These are phyloP conservation scores for Dissophora globulifera DNA, from an alignment of 192 early-diverging fungal genomes.

Conservation along the genomic window DNA sequence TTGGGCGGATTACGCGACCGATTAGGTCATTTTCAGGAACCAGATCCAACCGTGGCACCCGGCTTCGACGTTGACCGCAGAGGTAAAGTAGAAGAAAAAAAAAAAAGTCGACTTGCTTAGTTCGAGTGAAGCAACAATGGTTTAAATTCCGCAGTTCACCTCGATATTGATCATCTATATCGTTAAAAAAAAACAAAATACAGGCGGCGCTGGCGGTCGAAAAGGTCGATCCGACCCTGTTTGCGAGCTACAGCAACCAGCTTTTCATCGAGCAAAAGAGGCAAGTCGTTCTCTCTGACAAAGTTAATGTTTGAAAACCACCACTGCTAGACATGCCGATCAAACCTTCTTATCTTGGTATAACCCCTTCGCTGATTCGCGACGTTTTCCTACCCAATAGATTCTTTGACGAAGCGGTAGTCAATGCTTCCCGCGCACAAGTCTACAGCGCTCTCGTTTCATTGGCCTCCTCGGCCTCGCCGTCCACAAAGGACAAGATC, in stretches of 20 bases:
- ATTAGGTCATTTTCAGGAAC: conserved; percentile 77
- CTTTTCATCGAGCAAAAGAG: conserved; percentile 71
- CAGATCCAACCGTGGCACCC: conserved; percentile 92
- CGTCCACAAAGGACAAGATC: no score
- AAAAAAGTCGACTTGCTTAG: not conserved
- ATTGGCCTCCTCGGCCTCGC: conserved; percentile 38
- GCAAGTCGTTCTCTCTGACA: no score
- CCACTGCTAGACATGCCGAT: not conserved
- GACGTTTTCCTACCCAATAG: no score
- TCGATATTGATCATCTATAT: not conserved
- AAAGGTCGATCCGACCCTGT: conserved; percentile 61
- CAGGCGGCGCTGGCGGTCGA: conserved; percentile 77
- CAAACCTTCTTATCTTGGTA: not conserved
- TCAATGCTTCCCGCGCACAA: conserved; percentile 64
- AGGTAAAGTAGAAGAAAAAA: no score
- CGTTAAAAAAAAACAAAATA: no score
- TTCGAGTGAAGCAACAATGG: not conserved
- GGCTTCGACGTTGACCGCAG: conserved; percentile 74
- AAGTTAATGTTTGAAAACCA: no score
- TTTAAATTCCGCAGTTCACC: not conserved
- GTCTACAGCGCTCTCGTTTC: conserved; percentile 63
- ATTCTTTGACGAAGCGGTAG: conserved; percentile 72
- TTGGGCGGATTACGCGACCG: no score
- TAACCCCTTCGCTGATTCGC: no score
- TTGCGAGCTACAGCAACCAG: conserved; percentile 61